Evolutionary conservation across 352 stramenopile species (phyloP), one percentile per base, ranked within the genome.

Genomic region (Pythium phragmitis): DNA sequence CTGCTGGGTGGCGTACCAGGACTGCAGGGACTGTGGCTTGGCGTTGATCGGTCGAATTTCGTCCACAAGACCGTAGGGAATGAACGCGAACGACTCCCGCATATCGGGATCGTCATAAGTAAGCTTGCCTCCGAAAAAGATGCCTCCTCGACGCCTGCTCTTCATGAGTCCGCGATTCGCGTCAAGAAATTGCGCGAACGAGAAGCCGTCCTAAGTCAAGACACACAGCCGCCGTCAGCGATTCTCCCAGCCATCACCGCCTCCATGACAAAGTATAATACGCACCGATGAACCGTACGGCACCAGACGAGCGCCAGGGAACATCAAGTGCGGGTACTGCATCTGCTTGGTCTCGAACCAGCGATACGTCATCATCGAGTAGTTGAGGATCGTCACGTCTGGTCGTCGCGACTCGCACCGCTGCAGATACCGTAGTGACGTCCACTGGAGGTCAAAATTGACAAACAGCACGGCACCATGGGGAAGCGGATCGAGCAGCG

Each of bases 401-500:
- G 57, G 41, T 30, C 66, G 60, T 7, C 41, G 54, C 8, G 59
- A 14, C 73, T 96, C 87, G 65, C 91, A 97, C 26, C 80, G 68
- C 69, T 96, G 85, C 17, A 96, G 63, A 59, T 97, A 97, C 16
- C 91, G 67, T n/a, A 95, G 60, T n/a, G 79, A 72, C 11, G 88
- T 96, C 85, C 87, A 96, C 60, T 94, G 82, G 66, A 92, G 73
- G 63, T 96, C 88, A 61, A 93, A 96, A 57, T 95, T 96, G 34
- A 91, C 81, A 26, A 97, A 73, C 5, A 97, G 65, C 9, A 96
- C 57, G 4, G 88, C 80, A 45, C 82, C 63, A 12, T 13, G 26
- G 2, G 91, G 89, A 4, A 97, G 67, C 11, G 85, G 77, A 16
- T 85, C 76, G 11, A 97, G 60, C 16, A 97, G 68, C 7, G 81